Percentiles rank a stretch among this genome's conserved stretches.
Conservation (phyloP, 805 yeast species). For the Starmerella roubikii region DNA sequence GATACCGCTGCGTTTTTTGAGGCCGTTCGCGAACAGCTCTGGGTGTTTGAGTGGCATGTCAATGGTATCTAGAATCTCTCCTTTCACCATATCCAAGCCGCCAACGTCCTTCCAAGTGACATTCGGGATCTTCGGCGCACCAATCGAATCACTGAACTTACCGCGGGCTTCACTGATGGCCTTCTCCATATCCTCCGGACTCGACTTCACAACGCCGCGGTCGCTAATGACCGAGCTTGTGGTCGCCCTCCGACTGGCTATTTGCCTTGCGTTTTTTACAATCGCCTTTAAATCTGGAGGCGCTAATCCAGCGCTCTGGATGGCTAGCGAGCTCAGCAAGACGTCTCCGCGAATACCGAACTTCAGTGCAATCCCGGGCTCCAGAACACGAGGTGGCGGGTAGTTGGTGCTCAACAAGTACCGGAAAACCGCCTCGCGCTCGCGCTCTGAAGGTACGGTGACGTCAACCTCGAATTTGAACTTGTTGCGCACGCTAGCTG, state of each 20-base stretch:
- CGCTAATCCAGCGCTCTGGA: slow-evolving; percentile 85
- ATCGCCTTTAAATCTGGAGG: slow-evolving; percentile 70
- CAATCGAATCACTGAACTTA: slow-evolving; percentile 85
- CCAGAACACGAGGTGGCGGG: slow-evolving; percentile 1
- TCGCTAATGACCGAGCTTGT: slow-evolving; percentile 31
- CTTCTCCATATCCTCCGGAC: slow-evolving; percentile 47
- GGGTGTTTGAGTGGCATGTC: slow-evolving; percentile 94
- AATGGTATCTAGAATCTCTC: slow-evolving; percentile 86
- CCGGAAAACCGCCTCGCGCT: slow-evolving; percentile 50
- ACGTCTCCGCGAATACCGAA: slow-evolving; percentile 37
- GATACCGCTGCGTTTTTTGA: slow-evolving; percentile 88
- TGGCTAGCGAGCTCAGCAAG: slow-evolving; percentile 43
- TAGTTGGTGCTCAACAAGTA: slow-evolving; percentile 26
- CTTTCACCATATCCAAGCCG: slow-evolving; percentile 79
- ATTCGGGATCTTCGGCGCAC: slow-evolving; percentile 91
- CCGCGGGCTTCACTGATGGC: slow-evolving; percentile 73
- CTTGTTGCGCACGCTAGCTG: slow-evolving; percentile 49
- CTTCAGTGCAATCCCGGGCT: slow-evolving; percentile 8
- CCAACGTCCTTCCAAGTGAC: slow-evolving; percentile 98
- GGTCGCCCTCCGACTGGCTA: slow-evolving; percentile 40
- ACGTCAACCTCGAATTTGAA: slow-evolving; percentile 67
- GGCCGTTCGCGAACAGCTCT: slow-evolving; percentile 71
- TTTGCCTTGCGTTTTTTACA: slow-evolving; percentile 46
- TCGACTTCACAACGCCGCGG: slow-evolving; percentile 42
- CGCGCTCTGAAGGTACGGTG: slow-evolving; percentile 65